Percentiles rank a stretch among this genome's conserved stretches.
These are phyloP conservation scores for Boletus speciosus DNA, from an alignment of 768 basidiomycete genomes.

Conservation along the genomic window DNA sequence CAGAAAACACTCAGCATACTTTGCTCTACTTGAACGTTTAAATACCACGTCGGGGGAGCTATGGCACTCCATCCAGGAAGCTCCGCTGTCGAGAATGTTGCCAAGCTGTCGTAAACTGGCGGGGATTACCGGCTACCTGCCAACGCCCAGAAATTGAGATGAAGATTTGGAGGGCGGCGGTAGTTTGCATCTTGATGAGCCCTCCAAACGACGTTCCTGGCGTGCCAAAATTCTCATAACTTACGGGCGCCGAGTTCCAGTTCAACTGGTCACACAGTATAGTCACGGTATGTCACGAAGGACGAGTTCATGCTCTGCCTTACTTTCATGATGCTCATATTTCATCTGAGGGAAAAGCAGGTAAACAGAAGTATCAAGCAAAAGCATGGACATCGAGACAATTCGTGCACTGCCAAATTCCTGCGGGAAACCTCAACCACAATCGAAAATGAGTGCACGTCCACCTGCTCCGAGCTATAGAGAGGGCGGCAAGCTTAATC, in stretches of 20 bases:
- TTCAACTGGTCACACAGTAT: not conserved
- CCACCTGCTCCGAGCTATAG: conserved; percentile 2
- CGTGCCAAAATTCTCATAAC: not conserved
- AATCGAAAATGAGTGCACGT: not conserved
- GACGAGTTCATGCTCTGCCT: no score
- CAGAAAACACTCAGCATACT: not conserved
- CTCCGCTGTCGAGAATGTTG: not conserved
- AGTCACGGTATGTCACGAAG: not conserved
- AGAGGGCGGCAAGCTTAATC: conserved; percentile 16
- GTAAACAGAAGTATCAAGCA: conserved; percentile 12
- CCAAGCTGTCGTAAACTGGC: not conserved
- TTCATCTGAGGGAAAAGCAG: conserved; percentile 15
- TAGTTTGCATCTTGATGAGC: not conserved
- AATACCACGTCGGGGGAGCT: not conserved
- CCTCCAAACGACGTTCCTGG: not conserved
- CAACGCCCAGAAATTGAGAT: not conserved
- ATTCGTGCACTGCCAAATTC: conserved; percentile 13
- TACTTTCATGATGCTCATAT: conserved; percentile 5
- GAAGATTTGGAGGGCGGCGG: not conserved
- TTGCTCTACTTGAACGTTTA: not conserved
- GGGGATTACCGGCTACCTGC: not conserved
- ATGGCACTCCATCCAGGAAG: not conserved
- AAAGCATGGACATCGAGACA: conserved; percentile 20
- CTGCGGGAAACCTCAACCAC: conserved; percentile 1
- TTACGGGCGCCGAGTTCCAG: no score